Evolutionary conservation across 2,329 filamentous ascomycete species (phyloP).

Genomic region (Venturia effusa): DNA sequence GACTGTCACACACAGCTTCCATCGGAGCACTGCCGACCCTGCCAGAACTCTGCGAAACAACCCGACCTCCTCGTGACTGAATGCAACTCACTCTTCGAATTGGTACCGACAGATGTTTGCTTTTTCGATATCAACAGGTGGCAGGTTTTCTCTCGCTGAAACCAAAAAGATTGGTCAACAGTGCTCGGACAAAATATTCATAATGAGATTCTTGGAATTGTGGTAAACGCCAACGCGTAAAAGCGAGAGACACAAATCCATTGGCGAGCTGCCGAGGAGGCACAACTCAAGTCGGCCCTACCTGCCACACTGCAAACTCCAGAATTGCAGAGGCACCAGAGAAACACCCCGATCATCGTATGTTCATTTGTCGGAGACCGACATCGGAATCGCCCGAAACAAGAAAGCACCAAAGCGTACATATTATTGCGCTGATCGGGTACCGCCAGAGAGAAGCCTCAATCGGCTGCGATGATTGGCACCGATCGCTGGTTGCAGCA

Average conservation of each 20-base stretch:
- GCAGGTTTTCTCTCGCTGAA: too few relatives aligned
- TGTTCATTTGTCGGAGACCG: neutral
- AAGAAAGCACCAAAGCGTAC: neutral
- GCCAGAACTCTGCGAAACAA: neutral
- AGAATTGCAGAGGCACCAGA: neutral
- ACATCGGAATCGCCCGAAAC: neutral
- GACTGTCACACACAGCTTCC: slow-evolving; percentile 4
- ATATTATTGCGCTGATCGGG: neutral
- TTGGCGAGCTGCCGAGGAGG: neutral
- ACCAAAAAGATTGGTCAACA: too few relatives aligned
- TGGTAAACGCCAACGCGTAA: neutral
- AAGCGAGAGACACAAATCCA: too few relatives aligned
- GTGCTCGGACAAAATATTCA: too few relatives aligned
- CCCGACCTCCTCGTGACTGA: too few relatives aligned
- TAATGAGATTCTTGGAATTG: too few relatives aligned
- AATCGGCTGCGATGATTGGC: neutral
- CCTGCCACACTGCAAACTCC: neutral
- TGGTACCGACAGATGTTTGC: too few relatives aligned
- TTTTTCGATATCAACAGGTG: too few relatives aligned
- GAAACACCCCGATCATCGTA: neutral
- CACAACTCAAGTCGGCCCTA: neutral
- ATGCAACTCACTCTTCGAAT: neutral
- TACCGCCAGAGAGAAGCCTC: neutral
- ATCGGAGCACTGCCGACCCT: slow-evolving; percentile 13
- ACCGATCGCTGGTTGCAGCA: neutral